These are phyloP conservation scores for Aspergillus conjunctus DNA, from an alignment of 495 filamentous ascomycete species.

Conservation along the genomic window DNA sequence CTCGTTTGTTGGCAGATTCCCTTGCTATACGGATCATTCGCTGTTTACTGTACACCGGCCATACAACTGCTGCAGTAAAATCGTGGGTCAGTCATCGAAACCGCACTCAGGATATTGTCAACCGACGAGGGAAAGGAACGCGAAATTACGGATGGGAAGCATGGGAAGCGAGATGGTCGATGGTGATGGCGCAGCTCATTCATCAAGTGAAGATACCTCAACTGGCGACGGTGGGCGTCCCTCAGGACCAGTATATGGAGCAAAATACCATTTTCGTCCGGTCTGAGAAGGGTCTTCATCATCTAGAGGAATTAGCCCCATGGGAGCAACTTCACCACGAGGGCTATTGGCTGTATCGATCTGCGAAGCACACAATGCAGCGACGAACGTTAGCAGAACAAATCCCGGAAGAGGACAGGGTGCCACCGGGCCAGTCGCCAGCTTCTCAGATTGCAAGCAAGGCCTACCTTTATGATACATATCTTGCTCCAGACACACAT, in stretches of 20 bases:
- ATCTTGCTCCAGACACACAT: conserved; percentile 77
- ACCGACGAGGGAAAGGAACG: conserved; percentile 79
- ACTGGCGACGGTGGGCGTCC: conserved; percentile 32
- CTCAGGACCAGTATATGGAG: conserved; percentile 27
- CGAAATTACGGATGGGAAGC: conserved; percentile 84
- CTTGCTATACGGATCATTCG: conserved; percentile 77
- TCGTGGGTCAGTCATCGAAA: conserved; percentile 74
- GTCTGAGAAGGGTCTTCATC: conserved; percentile 68
- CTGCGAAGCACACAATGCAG: conserved; percentile 63
- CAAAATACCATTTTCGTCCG: conserved; percentile 52
- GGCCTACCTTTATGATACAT: conserved; percentile 77
- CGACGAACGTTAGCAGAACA: conserved; percentile 62
- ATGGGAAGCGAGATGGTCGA: conserved; percentile 83
- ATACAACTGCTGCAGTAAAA: conserved; percentile 71
- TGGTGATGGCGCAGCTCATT: conserved; percentile 79
- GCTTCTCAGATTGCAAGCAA: conserved; percentile 68
- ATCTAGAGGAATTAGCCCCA: conserved; percentile 66
- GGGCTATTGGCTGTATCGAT: conserved; percentile 81
- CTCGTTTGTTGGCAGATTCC: conserved; percentile 75
- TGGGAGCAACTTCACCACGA: conserved; percentile 84
- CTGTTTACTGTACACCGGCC: conserved; percentile 74
- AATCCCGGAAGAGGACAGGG: conserved; percentile 75
- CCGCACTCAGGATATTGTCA: conserved; percentile 71
- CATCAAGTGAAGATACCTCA: conserved; percentile 56
- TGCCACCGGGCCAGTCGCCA: conserved; percentile 64